Evolutionary conservation across 148 eudicot genomes (phyloP), one percentile per base, ranked within the genome.

Genomic region (Rhododendron ovatum): DNA sequence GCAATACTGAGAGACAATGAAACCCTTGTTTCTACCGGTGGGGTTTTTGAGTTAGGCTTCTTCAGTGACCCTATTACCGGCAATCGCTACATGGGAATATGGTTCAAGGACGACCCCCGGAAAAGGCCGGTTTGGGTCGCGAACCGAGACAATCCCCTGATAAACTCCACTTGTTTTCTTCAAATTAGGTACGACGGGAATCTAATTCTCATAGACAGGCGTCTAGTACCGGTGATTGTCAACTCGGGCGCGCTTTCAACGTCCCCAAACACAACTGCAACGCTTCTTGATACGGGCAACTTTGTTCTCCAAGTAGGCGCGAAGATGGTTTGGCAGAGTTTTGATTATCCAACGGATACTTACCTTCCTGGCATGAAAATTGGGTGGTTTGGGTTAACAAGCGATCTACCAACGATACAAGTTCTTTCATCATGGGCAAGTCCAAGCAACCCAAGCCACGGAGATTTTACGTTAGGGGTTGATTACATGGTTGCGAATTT

Each of bases 41-140:
- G 61, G 3, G 59, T 80, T 80, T 80, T 80, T 50, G 63, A 48
- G 82, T 50, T 80, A 28, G 82, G 82, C 61, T 80, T 80, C 82
- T 80, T 80, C 4, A 13, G 20, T 13, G 61, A 48, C 61, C 59
- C 82, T 80, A 28, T 17, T 2, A 26, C 82, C 22, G 82, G 82
- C 61, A 80, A 50, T 80, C 10, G 3, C 22, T 80, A 47, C 63
- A 11, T 80, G 61, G 82, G 82, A 50, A 80, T 80, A 47, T 80
- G 61, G 82, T 48, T 80, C 82, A 80, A n/a, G 39, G 35, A n/a
- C 17, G 82, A 80, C 61, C 53, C 20, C 3, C n/a, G 11, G 3
- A 80, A 50, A 26, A 80, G 50, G 37, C 22, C 82, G 22, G 41
- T 50, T 1, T 50, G 82, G 82, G 82, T 80, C 1, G 81, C 81